Evolutionary conservation across 345 rosid genomes (phyloP).

Genomic region (Gossypium mustelinum): DNA sequence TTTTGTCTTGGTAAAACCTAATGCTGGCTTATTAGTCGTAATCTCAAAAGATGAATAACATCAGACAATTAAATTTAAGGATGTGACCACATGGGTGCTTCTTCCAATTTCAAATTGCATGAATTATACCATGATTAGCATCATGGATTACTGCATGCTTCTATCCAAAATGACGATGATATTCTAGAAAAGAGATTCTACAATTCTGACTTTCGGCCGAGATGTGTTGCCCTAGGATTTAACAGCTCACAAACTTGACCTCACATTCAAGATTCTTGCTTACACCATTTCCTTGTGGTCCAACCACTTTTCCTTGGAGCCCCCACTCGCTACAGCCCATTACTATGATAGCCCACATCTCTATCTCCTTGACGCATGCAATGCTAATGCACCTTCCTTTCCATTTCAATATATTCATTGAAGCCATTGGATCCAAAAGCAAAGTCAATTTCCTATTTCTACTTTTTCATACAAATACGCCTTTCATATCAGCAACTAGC

Average conservation of each 20-base stretch:
- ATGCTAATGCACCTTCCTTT: too few species aligned
- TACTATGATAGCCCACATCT: background rate
- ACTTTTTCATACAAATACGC: background rate
- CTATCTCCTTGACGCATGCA: too few species aligned
- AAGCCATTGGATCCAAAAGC: background rate
- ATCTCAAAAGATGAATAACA: background rate
- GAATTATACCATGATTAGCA: background rate
- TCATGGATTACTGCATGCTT: background rate
- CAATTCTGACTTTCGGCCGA: background rate
- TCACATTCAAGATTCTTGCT: background rate
- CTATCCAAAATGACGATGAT: background rate
- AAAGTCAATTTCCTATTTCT: background rate
- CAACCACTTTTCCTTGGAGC: background rate
- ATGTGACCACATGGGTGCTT: background rate
- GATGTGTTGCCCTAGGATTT: background rate
- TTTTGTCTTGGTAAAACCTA: background rate
- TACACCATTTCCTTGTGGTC: slow-evolving; percentile 2
- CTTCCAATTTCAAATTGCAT: background rate
- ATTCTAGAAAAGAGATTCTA: background rate
- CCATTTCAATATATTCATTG: background rate
- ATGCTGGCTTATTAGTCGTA: background rate
- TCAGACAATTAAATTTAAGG: too few species aligned
- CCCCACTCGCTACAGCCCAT: background rate
- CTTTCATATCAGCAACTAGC: background rate
- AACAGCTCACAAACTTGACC: background rate